Percentiles rank a stretch among this genome's conserved stretches.
Evolutionary conservation across 1,139 yeast species (phyloP).

Genomic region (Kodamaea alishanica): DNA sequence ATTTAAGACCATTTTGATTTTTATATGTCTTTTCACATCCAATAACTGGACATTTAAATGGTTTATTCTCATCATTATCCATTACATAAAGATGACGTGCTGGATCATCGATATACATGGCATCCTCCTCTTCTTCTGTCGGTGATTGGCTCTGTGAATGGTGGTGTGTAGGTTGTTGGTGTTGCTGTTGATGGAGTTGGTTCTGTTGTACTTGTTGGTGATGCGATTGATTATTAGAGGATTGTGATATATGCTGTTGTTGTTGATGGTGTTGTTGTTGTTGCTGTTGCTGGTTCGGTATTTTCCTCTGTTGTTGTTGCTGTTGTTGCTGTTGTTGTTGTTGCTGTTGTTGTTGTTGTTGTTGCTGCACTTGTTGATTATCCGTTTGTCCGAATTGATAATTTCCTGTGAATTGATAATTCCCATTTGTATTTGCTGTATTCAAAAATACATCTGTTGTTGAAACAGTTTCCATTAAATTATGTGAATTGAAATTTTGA

Average conservation of each 20-base stretch:
- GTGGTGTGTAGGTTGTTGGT: conserved; percentile 19
- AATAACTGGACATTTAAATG: conserved; percentile 95
- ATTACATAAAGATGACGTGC: conserved; percentile 90
- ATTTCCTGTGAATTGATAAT: conserved; percentile 12
- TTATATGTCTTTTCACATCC: conserved; percentile 98
- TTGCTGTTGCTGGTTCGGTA: conserved; percentile 3
- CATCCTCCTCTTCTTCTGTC: conserved; percentile 39
- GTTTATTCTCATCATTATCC: conserved; percentile 90
- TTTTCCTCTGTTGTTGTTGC: conserved; percentile 12
- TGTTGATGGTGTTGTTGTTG: conserved; percentile 11
- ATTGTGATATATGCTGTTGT: conserved; percentile 8
- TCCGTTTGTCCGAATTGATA: conserved; percentile 8
- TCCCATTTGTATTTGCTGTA: conserved; percentile 19
- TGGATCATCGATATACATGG: conserved; percentile 82
- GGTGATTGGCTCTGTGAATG: conserved; percentile 22
- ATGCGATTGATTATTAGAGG: conserved; percentile 2
- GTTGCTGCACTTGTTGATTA: conserved; percentile 14
- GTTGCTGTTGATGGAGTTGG: conserved; percentile 9
- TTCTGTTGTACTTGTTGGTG: conserved; percentile 13
- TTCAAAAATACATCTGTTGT: conserved; percentile 83
- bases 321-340: conserved; percentile 12
- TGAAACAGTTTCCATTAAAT: conserved; percentile 69
- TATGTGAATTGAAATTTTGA: conserved; percentile 41
- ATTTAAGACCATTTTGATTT: conserved; percentile 94
- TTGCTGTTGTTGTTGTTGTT: conserved; percentile 14